Conservation (phyloP, 2,329 filamentous ascomycete species). For the Ciborinia camelliae region DNA sequence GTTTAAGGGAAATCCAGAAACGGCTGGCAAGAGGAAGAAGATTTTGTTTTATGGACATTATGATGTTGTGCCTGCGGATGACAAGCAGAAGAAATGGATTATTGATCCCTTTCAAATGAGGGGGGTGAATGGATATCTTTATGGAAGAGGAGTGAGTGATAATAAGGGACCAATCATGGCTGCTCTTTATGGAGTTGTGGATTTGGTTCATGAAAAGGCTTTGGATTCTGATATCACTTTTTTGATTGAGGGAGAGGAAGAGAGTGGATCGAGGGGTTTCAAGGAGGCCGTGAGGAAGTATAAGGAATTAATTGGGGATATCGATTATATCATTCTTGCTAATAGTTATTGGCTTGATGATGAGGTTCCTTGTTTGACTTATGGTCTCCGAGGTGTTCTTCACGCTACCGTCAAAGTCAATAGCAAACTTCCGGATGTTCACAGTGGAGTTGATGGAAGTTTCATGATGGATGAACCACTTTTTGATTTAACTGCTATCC, state of each 20-base stretch:
- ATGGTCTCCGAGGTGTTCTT: conserved; percentile 88
- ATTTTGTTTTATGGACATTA: conserved; percentile 98
- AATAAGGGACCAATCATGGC: conserved; percentile 97
- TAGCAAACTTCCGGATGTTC: conserved; percentile 81
- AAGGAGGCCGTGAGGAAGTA: conserved; percentile 75
- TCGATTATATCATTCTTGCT: conserved; percentile 92
- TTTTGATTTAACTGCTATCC: conserved; percentile 81
- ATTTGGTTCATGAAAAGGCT: conserved; percentile 78
- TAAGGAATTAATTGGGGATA: conserved; percentile 79
- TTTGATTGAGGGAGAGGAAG: conserved; percentile 94
- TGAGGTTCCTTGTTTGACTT: conserved; percentile 90
- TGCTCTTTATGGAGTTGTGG: conserved; percentile 88
- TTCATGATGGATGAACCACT: conserved; percentile 85
- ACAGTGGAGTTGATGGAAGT: conserved; percentile 96
- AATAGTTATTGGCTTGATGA: conserved; percentile 99
- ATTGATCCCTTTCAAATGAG: conserved; percentile 86
- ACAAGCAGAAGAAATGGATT: conserved; percentile 77
- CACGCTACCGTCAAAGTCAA: conserved; percentile 89
- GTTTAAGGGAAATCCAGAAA: conserved; percentile 72
- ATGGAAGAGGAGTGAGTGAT: conserved; percentile 93
- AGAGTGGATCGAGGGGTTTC: conserved; percentile 89
- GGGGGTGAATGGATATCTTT: conserved; percentile 87
- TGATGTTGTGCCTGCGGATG: conserved; percentile 89
- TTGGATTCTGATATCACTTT: conserved; percentile 89
- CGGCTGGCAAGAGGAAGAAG: conserved; percentile 67